A percentile compares a stretch with the other conserved stretches of the same genome.
Evolutionary conservation across 768 basidiomycete species (phyloP).

Genomic region (Mycena olivaceomarginata): DNA sequence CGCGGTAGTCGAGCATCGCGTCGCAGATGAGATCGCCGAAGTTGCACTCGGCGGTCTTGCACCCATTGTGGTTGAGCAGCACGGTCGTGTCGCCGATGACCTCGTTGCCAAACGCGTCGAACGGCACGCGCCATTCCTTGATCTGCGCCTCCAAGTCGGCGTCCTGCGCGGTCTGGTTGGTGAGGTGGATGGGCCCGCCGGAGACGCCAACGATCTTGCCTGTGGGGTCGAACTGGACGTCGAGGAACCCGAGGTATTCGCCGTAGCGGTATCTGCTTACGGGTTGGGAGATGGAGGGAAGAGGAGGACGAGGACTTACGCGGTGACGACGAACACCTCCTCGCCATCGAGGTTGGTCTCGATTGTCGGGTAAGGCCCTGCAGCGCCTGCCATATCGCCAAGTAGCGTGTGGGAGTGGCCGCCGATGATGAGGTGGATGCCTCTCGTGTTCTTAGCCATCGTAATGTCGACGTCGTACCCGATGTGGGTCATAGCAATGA

Average conservation of each 20-base stretch:
- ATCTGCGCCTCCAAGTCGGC: constrained; percentile 60
- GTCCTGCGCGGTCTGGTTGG: constrained; percentile 59
- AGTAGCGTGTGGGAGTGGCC: constrained; percentile 68
- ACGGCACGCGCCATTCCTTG: constrained; percentile 61
- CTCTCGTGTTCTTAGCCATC: constrained; percentile 60
- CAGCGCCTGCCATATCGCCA: constrained; percentile 60
- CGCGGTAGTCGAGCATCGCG: constrained; percentile 61
- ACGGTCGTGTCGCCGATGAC: constrained; percentile 60
- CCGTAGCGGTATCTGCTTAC: constrained; percentile 61
- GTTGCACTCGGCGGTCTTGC: constrained; percentile 65
- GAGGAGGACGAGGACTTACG: constrained; percentile 36
- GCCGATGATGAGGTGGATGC: constrained; percentile 64
- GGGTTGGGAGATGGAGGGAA: background rate
- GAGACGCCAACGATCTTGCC: constrained; percentile 64
- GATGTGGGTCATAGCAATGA: constrained; percentile 68
- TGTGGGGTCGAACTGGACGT: constrained; percentile 60
- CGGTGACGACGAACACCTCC: constrained; percentile 68
- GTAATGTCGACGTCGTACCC: constrained; percentile 65
- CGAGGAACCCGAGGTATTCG: constrained; percentile 66
- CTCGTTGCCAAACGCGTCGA: constrained; percentile 55
- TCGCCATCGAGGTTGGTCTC: constrained; percentile 64
- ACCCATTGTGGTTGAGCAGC: constrained; percentile 61
- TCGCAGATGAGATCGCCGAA: constrained; percentile 66
- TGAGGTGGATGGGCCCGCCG: constrained; percentile 65
- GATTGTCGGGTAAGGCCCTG: constrained; percentile 67